These are phyloP conservation scores for Aureobasidium sp. DNA, from an alignment of 2,329 filamentous ascomycete species.

Conservation along the genomic window DNA sequence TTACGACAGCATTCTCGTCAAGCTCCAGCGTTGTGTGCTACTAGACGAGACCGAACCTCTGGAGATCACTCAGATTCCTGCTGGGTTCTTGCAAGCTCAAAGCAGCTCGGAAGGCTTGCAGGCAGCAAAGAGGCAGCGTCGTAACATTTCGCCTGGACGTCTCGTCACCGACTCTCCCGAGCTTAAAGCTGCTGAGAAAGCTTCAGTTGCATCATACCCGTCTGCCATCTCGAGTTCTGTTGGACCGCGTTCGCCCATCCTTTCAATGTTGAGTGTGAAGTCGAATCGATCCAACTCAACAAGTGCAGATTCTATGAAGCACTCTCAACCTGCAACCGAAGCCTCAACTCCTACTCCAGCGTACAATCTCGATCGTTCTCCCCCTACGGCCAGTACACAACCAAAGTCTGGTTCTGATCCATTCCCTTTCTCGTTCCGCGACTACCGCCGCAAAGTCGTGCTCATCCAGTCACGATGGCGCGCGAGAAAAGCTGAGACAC, in stretches of 20 bases:
- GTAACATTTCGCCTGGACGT: background rate
- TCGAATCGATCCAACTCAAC: background rate
- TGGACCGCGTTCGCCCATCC: conserved; percentile 1
- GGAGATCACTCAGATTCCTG: conserved; percentile 4
- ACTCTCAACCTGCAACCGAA: background rate
- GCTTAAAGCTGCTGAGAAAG: background rate
- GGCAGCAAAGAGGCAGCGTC: background rate
- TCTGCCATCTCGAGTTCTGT: conserved; percentile 7
- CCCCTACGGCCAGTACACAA: background rate
- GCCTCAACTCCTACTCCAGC: background rate
- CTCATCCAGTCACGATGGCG: conserved; percentile 28
- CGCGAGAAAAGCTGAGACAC: conserved; percentile 15
- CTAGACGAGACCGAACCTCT: conserved; percentile 24
- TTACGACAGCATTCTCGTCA: conserved; percentile 24
- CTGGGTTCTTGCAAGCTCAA: background rate
- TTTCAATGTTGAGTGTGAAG: conserved; percentile 1
- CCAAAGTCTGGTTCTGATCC: background rate
- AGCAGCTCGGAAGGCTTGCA: background rate
- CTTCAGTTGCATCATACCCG: background rate
- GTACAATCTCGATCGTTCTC: background rate
- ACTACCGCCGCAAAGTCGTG: conserved; percentile 26
- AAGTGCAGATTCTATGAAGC: background rate
- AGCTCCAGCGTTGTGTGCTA: conserved; percentile 28
- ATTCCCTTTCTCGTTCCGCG: conserved; percentile 19
- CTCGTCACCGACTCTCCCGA: background rate